A percentile compares a stretch with the other conserved stretches of the same genome.
Conservation (phyloP, 1,284 basidiomycete species). For the Cutaneotrichosporon mucoides region DNA sequence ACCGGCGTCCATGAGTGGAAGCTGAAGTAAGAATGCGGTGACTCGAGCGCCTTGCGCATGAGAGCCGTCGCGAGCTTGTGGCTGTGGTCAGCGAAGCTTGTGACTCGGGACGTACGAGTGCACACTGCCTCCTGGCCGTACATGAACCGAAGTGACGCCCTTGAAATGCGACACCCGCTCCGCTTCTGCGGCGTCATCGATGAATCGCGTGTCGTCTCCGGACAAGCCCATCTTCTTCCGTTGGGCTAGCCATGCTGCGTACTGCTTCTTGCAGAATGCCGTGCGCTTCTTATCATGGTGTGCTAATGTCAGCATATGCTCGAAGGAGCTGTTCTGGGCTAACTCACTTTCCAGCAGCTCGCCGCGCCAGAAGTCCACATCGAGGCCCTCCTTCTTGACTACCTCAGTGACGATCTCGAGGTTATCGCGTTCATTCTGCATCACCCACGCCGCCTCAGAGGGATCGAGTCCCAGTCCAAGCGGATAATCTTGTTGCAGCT, state of each 20-base stretch:
- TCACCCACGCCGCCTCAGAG: constrained; percentile 20
- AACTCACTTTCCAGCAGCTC: constrained; percentile 25
- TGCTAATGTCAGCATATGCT: constrained; percentile 2
- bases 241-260: constrained; percentile 21
- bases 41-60: constrained; percentile 20
- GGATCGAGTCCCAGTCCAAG: constrained; percentile 12
- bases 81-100: constrained; percentile 3
- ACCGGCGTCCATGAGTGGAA: constrained; percentile 30
- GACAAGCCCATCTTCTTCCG: constrained; percentile 18
- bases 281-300: constrained; percentile 19
- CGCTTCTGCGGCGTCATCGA: constrained; percentile 30
- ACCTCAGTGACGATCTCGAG: constrained; percentile 23
- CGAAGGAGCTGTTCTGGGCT: too few relatives aligned
- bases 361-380: constrained; percentile 34
- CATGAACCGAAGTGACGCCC: constrained; percentile 20
- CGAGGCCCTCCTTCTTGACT: constrained; percentile 18
- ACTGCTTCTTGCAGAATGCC: constrained; percentile 7
- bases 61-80: constrained; percentile 33
- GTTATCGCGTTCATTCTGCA: constrained; percentile 31
- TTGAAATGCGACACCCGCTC: constrained; percentile 22
- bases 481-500: constrained; percentile 17
- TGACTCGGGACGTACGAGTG: constrained; percentile 17
- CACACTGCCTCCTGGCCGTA: constrained; percentile 22
- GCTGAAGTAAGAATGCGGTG: constrained; percentile 11
- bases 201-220: constrained; percentile 20